phyloP scores from a whole-genome alignment of 331 rosid genomes.

The Ulmus americana region DNA sequence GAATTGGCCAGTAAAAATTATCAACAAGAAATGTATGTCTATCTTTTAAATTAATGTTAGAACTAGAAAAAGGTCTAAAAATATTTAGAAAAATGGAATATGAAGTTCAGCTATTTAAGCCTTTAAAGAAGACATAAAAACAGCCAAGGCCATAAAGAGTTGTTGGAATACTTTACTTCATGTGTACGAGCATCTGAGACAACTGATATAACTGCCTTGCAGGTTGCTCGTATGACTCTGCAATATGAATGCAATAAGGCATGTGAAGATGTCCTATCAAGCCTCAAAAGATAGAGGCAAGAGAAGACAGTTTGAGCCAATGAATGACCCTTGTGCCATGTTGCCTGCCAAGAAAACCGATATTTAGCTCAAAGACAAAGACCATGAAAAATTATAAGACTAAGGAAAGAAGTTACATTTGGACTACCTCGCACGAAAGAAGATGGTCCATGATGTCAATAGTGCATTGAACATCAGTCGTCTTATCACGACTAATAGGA shows the following conservation, averaged over 20 bases:
- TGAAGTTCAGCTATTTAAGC: too few relatives aligned
- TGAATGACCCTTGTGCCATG: conserved; percentile 99
- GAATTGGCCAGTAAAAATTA: too few relatives aligned
- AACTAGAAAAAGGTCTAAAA: background rate
- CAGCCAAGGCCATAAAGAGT: conserved; percentile 23
- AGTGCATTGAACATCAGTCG: conserved; percentile 55
- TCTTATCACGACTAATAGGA: conserved; percentile 70
- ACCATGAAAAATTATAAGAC: background rate
- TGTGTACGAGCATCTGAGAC: conserved; percentile 91
- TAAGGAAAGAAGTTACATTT: conserved; percentile 8
- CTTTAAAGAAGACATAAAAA: background rate
- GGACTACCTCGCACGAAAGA: conserved; percentile 83
- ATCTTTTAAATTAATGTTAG: background rate
- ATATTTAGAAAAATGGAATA: background rate
- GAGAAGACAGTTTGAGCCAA: conserved; percentile 96
- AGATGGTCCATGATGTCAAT: conserved; percentile 93
- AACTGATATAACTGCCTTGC: conserved; percentile 70
- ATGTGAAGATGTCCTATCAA: conserved; percentile 78
- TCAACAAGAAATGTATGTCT: too few relatives aligned
- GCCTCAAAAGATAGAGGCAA: conserved; percentile 85
- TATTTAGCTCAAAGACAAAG: conserved; percentile 5
- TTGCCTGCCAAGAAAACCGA: conserved; percentile 57
- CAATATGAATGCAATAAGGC: conserved; percentile 78
- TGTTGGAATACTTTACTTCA: conserved; percentile 92
- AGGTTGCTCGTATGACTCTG: conserved; percentile 74